Evolutionary conservation across 2,329 filamentous ascomycete species (phyloP).

Genomic region (Ciborinia camelliae): DNA sequence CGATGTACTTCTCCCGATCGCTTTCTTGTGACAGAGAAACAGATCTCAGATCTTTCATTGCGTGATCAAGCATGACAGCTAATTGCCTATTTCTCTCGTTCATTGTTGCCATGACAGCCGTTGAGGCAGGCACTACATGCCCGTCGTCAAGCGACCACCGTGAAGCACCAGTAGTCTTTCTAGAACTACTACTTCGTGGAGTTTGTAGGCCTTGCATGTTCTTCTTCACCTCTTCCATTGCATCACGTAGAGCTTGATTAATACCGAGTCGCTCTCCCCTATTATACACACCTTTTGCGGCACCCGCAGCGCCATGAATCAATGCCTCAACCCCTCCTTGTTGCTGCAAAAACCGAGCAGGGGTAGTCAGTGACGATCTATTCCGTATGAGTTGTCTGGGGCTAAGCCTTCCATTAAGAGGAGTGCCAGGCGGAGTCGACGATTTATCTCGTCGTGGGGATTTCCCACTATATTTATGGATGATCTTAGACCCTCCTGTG

Average conservation of each 20-base stretch:
- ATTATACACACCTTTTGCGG: conserved; percentile 71
- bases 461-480: conserved; percentile 67
- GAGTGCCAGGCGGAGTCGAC: conserved; percentile 33
- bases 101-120: conserved; percentile 47
- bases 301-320: conserved; percentile 72
- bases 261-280: conserved; percentile 73
- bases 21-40: conserved; percentile 50
- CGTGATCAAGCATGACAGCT: conserved; percentile 64
- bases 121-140: conserved; percentile 31
- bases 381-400: conserved; percentile 28
- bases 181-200: conserved; percentile 43
- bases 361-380: conserved; percentile 35
- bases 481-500: conserved; percentile 61
- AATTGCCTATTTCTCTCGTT: conserved; percentile 65
- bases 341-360: conserved; percentile 45
- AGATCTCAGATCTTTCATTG: conserved; percentile 59
- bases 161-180: conserved; percentile 27
- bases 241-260: conserved; percentile 76
- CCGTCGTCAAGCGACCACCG: conserved; percentile 37
- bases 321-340: conserved; percentile 62
- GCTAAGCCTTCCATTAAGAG: conserved; percentile 31
- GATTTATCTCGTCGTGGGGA: conserved; percentile 41
- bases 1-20: conserved; percentile 44
- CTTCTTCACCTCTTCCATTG: conserved; percentile 73
- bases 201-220: conserved; percentile 69